These are phyloP conservation scores for Zopfochytrium polystomum DNA, from an alignment of 371 early-diverging fungal genomes.

Conservation along the genomic window DNA sequence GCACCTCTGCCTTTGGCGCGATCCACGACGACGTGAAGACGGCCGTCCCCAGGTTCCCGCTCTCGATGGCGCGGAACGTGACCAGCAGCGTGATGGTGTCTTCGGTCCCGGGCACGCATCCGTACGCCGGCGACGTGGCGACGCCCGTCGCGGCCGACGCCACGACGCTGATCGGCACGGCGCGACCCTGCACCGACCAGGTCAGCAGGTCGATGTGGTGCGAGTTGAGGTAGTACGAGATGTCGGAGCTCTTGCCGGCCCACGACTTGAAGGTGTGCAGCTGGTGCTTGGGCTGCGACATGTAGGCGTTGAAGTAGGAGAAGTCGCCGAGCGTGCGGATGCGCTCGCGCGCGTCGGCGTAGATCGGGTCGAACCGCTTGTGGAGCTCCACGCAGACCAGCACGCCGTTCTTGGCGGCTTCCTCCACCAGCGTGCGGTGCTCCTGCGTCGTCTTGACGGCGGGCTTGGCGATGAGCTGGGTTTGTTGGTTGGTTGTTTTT, in stretches of 20 bases:
- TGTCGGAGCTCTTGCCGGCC: constrained; percentile 52
- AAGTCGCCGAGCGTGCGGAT: constrained; percentile 41
- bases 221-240: constrained; percentile 46
- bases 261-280: constrained; percentile 49
- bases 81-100: constrained; percentile 56
- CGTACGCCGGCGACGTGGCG: constrained; percentile 40
- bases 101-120: constrained; percentile 39
- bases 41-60: constrained; percentile 38
- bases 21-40: constrained; percentile 53
- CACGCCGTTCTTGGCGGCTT: constrained; percentile 41
- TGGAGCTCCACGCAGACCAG: constrained; percentile 50
- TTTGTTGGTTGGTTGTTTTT: too few species aligned
- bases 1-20: constrained; percentile 53
- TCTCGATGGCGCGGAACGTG: constrained; percentile 26
- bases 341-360: constrained; percentile 38
- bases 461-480: constrained; percentile 49
- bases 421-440: constrained; percentile 39
- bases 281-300: constrained; percentile 53
- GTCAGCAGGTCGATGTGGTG: constrained; percentile 54
- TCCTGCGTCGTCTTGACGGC: constrained; percentile 46
- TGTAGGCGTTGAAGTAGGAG: constrained; percentile 48
- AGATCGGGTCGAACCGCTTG: constrained; percentile 54
- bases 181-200: constrained; percentile 42
- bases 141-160: constrained; percentile 47
- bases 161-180: constrained; percentile 41